Evolutionary conservation across 23 red algal genomes (phyloP), one percentile per base, ranked within the genome.

Genomic region (Gracilaria gracilis): DNA sequence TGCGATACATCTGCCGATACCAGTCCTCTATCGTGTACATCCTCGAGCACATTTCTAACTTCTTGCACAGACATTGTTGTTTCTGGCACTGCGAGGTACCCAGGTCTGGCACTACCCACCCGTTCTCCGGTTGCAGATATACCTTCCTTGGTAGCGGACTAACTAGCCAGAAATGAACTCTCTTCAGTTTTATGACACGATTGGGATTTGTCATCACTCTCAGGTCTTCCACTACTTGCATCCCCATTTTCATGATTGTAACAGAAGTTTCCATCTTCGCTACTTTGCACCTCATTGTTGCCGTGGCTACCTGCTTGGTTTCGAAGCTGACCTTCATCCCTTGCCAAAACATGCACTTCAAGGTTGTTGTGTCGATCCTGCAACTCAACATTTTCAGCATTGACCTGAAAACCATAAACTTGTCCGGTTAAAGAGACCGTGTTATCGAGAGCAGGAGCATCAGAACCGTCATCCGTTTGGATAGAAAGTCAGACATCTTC

Each of bases 21-120:
- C 4, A 80, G 34, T 9, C 71, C 71, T 80, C 25, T 66, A 0
- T 90, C 87, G 61, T 90, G 87, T 50, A 42, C 1, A 62, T 90
- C 74, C 36, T 81, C 40, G 34, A 77, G 36, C 20, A 77, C 21
- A 14, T 51, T 77, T 37, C 42, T 46, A n/a, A 77, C 72, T n/a
- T 77, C 40, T 77, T 25, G 46, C 4, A 77, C 46, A 0, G 72
- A 51, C 39, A 77, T 28, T 12, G 72, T 77, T 0, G 27, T 2
- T 20, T 77, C 72, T 50, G 38, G 23, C 29, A 28, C 15, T 69
- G 11, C 17, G 27, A 32, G 13, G 6, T 16, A 4, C 9, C 64
- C 33, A 34, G 28, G 4, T 69, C 29, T 38, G 8, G 6, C 31
- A 38, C 32, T 14, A 17, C 3, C 8, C 17, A 9, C 32, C 15